These are phyloP conservation scores for Aspergillus neoniger DNA, from an alignment of 2,329 filamentous ascomycete species.

Conservation along the genomic window DNA sequence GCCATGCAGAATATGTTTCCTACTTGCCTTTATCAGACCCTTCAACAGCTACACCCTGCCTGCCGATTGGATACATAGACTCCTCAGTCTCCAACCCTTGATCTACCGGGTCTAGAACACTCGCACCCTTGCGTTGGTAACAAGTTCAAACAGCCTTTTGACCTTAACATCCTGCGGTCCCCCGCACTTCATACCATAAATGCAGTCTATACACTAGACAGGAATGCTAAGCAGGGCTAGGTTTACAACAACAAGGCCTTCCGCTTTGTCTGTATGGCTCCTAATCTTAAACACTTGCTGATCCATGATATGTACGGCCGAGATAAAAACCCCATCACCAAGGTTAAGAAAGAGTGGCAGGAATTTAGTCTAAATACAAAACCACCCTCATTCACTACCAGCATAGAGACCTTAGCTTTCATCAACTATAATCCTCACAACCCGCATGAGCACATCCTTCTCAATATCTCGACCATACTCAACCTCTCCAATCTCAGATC, in stretches of 20 bases:
- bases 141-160: neutral
- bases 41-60: conserved; percentile 1
- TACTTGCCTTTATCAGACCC: neutral
- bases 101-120: neutral
- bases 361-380: neutral
- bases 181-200: neutral
- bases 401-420: neutral
- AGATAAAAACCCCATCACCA: accelerated
- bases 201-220: neutral
- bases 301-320: neutral
- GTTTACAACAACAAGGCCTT: neutral
- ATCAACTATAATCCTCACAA: neutral
- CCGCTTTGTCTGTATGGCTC: neutral
- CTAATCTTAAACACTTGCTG: conserved; percentile 6
- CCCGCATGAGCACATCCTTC: neutral
- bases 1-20: neutral
- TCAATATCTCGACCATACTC: neutral
- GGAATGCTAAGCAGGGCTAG: neutral
- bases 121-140: neutral
- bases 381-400: no score
- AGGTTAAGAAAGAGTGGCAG: neutral
- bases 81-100: neutral
- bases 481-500: neutral
- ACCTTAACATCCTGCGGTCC: neutral
- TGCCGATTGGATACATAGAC: conserved; percentile 10